Conservation (phyloP, 2,329 filamentous ascomycete species). For the Colletotrichum higginsianum region DNA sequence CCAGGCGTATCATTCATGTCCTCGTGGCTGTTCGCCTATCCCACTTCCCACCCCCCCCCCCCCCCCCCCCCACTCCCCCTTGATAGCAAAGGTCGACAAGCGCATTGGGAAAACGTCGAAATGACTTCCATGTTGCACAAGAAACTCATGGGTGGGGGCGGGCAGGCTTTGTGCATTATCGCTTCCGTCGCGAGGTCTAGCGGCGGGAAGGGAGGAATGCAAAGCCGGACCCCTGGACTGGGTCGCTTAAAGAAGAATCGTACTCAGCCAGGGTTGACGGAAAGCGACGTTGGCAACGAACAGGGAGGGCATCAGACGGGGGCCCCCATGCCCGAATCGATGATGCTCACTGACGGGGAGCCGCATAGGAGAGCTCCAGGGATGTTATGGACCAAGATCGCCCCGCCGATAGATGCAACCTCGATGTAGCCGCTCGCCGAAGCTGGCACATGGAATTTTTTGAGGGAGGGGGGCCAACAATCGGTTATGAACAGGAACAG, state of each 20-base stretch:
- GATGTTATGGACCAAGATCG: conserved; percentile 12
- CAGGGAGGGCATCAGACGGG: neutral
- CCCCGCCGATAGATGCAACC: conserved; percentile 14
- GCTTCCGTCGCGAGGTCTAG: neutral
- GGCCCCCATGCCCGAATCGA: neutral
- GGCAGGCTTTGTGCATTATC: neutral
- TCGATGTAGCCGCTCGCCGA: conserved; percentile 21
- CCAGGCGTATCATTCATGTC: neutral
- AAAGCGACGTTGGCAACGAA: neutral
- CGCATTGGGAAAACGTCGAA: neutral
- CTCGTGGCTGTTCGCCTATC: neutral
- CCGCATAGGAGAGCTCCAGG: conserved; percentile 9
- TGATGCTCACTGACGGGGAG: conserved; percentile 33
- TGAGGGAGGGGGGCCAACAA: neutral
- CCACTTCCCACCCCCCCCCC: neutral
- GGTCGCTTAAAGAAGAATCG: neutral
- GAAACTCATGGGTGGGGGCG: conserved; percentile 10
- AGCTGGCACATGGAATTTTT: conserved; percentile 12
- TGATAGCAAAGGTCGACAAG: conserved; percentile 1
- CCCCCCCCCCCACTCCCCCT: no score
- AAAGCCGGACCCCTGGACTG: neutral
- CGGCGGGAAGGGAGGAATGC: neutral
- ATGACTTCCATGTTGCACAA: conserved; percentile 15
- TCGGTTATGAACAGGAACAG: neutral
- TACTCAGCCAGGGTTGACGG: neutral